Evolutionary conservation across 2,329 filamentous ascomycete species (phyloP).

Genomic region (Colletotrichum orbiculare): DNA sequence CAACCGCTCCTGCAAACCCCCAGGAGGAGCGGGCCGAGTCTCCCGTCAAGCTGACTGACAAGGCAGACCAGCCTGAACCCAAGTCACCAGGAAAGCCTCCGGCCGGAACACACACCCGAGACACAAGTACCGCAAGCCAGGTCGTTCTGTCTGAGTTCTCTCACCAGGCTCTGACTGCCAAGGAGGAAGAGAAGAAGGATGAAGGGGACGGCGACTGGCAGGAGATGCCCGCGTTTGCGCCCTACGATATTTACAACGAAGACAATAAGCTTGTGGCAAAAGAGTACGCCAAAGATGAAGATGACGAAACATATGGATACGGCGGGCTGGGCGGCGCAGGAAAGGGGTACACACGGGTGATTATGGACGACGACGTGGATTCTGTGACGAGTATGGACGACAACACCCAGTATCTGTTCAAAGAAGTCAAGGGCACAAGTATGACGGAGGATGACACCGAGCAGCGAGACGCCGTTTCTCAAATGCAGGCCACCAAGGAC

Average conservation of each 20-base stretch:
- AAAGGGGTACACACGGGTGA: constrained; percentile 95
- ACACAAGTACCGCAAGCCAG: constrained; percentile 52
- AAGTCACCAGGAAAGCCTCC: constrained; percentile 10
- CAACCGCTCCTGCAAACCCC: background rate
- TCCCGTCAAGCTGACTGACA: constrained; percentile 25
- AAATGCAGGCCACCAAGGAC: constrained; percentile 96
- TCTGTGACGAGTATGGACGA: constrained; percentile 97
- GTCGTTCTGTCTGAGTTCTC: constrained; percentile 82
- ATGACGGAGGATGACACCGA: constrained; percentile 80
- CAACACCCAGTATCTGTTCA: constrained; percentile 95
- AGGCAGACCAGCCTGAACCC: constrained; percentile 34
- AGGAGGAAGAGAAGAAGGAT: constrained; percentile 64
- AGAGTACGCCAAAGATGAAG: constrained; percentile 79
- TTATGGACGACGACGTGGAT: constrained; percentile 92
- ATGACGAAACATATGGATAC: constrained; percentile 76
- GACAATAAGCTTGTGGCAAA: constrained; percentile 87
- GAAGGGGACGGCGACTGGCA: constrained; percentile 83
- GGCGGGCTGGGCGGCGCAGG: constrained; percentile 86
- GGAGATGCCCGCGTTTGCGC: constrained; percentile 91
- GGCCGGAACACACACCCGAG: constrained; percentile 39
- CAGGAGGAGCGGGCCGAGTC: constrained; percentile 14
- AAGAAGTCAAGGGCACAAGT: constrained; percentile 70
- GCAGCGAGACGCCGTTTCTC: constrained; percentile 84
- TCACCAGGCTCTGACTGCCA: constrained; percentile 79
- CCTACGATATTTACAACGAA: constrained; percentile 96